Evolutionary conservation across 768 basidiomycete genomes (phyloP).

Genomic region (Fibroporia radiculosa): DNA sequence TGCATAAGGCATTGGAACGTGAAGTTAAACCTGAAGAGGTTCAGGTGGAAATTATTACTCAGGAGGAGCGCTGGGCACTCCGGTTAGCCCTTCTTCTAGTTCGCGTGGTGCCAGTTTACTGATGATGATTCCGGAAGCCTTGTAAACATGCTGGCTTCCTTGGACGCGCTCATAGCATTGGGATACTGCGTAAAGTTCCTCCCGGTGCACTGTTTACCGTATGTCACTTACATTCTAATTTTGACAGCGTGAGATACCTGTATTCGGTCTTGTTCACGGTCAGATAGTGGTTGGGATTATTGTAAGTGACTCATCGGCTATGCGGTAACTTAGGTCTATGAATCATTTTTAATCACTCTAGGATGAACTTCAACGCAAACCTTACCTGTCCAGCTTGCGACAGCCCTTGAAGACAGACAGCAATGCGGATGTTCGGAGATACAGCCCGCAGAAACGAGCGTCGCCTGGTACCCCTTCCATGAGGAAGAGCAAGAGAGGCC

Average conservation of each 20-base stretch:
- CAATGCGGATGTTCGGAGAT: slow-evolving; percentile 1
- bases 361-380: slow-evolving; percentile 43
- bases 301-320: slow-evolving; percentile 30
- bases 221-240: slow-evolving; percentile 1
- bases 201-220: background rate
- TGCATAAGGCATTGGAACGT: slow-evolving; percentile 73
- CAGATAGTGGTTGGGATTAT: slow-evolving; percentile 69
- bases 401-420: background rate
- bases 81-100: slow-evolving; percentile 35
- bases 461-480: slow-evolving; percentile 17
- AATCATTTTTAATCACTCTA: slow-evolving; percentile 15
- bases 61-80: slow-evolving; percentile 75
- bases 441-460: slow-evolving; percentile 11
- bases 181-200: slow-evolving; percentile 43
- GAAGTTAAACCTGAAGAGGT: slow-evolving; percentile 58
- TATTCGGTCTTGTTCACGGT: slow-evolving; percentile 66
- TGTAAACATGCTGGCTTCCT: slow-evolving; percentile 59
- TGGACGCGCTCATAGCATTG: slow-evolving; percentile 41
- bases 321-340: background rate
- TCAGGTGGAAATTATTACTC: slow-evolving; percentile 37
- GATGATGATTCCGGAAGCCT: slow-evolving; percentile 47
- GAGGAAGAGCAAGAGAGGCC: slow-evolving; percentile 23
- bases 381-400: background rate
- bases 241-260: slow-evolving; percentile 71
- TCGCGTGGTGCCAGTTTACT: background rate